Percentiles rank a stretch among this genome's conserved stretches.
These are phyloP conservation scores for Barnettozyma pratensis DNA, from an alignment of 805 yeast species.

Conservation along the genomic window DNA sequence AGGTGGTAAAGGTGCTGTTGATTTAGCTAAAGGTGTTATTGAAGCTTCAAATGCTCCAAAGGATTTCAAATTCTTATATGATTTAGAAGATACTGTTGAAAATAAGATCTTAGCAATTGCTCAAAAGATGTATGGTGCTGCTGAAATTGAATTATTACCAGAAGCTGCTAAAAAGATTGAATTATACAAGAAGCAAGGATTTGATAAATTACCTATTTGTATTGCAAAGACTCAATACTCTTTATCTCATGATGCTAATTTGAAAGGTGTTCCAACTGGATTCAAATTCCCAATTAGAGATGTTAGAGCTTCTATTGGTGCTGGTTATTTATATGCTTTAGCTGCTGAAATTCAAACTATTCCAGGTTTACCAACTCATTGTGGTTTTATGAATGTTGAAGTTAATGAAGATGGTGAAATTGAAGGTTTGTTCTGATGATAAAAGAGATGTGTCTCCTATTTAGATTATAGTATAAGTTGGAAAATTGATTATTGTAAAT, in stretches of 20 bases:
- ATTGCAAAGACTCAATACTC: slow-evolving; percentile 86
- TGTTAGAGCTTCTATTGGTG: slow-evolving; percentile 73
- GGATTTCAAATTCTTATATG: slow-evolving; percentile 62
- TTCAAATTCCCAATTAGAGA: slow-evolving; percentile 80
- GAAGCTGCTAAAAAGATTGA: slow-evolving; percentile 74
- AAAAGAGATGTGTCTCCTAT: neutral
- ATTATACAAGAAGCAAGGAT: slow-evolving; percentile 67
- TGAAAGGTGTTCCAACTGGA: slow-evolving; percentile 81
- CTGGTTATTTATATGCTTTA: slow-evolving; percentile 78
- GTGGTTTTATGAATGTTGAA: slow-evolving; percentile 85
- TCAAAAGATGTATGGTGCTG: slow-evolving; percentile 89
- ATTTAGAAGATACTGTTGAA: slow-evolving; percentile 66
- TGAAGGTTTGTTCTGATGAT: slow-evolving; percentile 69
- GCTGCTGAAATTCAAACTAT: slow-evolving; percentile 86
- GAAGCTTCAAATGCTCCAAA: slow-evolving; percentile 53
- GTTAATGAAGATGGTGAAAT: slow-evolving; percentile 76
- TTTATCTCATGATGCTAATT: slow-evolving; percentile 72
- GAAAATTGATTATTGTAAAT: no score
- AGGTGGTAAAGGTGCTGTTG: slow-evolving; percentile 89
- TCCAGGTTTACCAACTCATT: slow-evolving; percentile 81
- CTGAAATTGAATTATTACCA: slow-evolving; percentile 73
- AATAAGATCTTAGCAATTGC: slow-evolving; percentile 78
- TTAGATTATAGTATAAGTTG: no score
- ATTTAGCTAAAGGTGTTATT: slow-evolving; percentile 78
- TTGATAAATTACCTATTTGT: slow-evolving; percentile 73